A percentile compares a stretch with the other conserved stretches of the same genome.
phyloP scores from a whole-genome alignment of 306 rosid species.

The Dryas octopetala region DNA sequence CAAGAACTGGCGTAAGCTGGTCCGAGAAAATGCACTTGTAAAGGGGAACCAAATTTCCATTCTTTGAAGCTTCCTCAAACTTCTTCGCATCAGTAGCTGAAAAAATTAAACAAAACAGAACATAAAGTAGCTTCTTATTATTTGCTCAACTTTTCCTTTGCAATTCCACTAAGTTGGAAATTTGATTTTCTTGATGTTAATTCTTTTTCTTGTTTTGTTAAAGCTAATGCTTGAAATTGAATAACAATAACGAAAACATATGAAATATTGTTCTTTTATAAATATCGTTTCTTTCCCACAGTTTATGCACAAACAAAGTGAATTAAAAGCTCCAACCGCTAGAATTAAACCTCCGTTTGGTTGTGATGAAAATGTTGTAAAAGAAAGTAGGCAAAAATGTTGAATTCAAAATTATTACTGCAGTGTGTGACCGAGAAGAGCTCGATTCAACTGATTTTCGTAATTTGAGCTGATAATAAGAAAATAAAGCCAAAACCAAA shows the following conservation, averaged over 20 bases:
- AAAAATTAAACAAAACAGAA: conserved; percentile 3
- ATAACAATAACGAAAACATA: not conserved
- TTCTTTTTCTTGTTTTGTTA: not conserved
- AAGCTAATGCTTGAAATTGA: too few species aligned
- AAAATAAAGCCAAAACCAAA: not conserved
- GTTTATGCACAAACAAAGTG: not conserved
- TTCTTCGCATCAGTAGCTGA: conserved; percentile 41
- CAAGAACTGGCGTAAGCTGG: conserved; percentile 77
- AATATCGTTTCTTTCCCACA: not conserved
- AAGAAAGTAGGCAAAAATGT: not conserved
- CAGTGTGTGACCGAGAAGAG: not conserved
- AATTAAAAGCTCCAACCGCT: too few species aligned
- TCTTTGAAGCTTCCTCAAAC: conserved; percentile 57
- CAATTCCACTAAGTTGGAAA: too few species aligned
- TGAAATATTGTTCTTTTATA: not conserved
- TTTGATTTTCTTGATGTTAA: not conserved
- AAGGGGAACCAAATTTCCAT: conserved; percentile 66
- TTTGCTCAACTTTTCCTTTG: too few species aligned
- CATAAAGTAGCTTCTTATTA: not conserved
- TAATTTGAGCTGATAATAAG: not conserved
- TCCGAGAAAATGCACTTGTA: conserved; percentile 66
- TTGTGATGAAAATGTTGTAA: not conserved
- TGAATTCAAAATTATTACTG: not conserved
- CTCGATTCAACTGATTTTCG: not conserved
- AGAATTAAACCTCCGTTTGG: too few species aligned